Evolutionary conservation across 768 basidiomycete genomes (phyloP).

Genomic region (Pulveroboletus sp.): DNA sequence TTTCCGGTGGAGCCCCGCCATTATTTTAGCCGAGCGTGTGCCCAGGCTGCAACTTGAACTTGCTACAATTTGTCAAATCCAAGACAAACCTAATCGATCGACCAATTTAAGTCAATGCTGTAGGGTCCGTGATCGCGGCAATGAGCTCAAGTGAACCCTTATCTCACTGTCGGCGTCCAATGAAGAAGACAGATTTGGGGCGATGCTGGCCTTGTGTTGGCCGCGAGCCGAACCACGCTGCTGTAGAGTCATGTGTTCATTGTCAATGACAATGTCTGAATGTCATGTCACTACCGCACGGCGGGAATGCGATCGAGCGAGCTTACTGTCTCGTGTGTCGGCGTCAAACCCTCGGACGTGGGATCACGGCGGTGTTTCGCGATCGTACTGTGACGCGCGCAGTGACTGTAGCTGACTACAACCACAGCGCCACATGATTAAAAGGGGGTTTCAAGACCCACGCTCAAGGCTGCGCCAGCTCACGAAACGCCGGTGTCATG

Average conservation of each 20-base stretch:
- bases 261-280: neutral
- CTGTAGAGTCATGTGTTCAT: neutral
- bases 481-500: no score
- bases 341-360: neutral
- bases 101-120: neutral
- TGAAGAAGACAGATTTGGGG: neutral
- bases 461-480: no score
- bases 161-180: neutral
- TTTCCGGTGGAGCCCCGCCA: constrained; percentile 8
- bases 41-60: neutral
- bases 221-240: neutral
- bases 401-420: no score
- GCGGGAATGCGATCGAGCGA: no score
- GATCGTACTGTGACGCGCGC: no score
- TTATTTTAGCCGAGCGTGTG: constrained; percentile 1
- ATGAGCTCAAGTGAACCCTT: neutral
- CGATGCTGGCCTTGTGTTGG: neutral
- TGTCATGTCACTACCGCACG: no score
- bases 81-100: constrained; percentile 1
- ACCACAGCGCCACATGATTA: neutral
- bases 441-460: no score
- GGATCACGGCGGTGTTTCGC: neutral
- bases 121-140: neutral
- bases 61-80: neutral
- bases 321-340: no score